Conservation (phyloP, 2,329 filamentous ascomycete species). For the Pseudonectria buxi region DNA sequence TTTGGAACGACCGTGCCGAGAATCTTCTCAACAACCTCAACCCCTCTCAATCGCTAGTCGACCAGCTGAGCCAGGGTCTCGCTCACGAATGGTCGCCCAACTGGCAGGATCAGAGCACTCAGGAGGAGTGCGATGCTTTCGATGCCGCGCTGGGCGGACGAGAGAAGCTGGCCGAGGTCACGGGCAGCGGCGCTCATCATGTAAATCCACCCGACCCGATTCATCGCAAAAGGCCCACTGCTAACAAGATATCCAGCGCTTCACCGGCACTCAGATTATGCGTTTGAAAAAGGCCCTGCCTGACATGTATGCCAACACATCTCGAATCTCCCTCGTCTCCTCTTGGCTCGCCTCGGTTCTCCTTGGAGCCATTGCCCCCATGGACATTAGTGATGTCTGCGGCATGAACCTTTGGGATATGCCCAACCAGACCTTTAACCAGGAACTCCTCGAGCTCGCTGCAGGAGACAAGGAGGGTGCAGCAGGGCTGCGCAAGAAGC, state of each 20-base stretch:
- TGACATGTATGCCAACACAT: slow-evolving; percentile 71
- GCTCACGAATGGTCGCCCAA: slow-evolving; percentile 86
- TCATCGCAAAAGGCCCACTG: slow-evolving; percentile 5
- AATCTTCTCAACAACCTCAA: slow-evolving; percentile 55
- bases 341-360: slow-evolving; percentile 92
- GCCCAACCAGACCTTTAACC: slow-evolving; percentile 62
- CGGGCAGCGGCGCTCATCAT: slow-evolving; percentile 92
- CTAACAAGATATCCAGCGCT: slow-evolving; percentile 52
- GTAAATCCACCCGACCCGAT: slow-evolving; percentile 44
- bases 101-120: slow-evolving; percentile 96
- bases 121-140: slow-evolving; percentile 84
- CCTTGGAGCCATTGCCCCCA: slow-evolving; percentile 75
- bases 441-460: slow-evolving; percentile 66
- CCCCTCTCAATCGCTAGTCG: slow-evolving; percentile 53
- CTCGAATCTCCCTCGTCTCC: slow-evolving; percentile 86
- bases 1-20: slow-evolving; percentile 73
- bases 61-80: slow-evolving; percentile 67
- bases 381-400: slow-evolving; percentile 91
- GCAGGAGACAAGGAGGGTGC: slow-evolving; percentile 58
- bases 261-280: slow-evolving; percentile 95
- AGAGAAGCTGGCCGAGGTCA: slow-evolving; percentile 66
- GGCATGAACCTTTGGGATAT: slow-evolving; percentile 98
- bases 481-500: slow-evolving; percentile 62
- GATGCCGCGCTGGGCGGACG: slow-evolving; percentile 63
- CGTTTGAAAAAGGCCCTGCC: slow-evolving; percentile 76